Evolutionary conservation across 345 rosid species (phyloP), one percentile per base, ranked within the genome.

Genomic region (Sisymbrium altissimum): DNA sequence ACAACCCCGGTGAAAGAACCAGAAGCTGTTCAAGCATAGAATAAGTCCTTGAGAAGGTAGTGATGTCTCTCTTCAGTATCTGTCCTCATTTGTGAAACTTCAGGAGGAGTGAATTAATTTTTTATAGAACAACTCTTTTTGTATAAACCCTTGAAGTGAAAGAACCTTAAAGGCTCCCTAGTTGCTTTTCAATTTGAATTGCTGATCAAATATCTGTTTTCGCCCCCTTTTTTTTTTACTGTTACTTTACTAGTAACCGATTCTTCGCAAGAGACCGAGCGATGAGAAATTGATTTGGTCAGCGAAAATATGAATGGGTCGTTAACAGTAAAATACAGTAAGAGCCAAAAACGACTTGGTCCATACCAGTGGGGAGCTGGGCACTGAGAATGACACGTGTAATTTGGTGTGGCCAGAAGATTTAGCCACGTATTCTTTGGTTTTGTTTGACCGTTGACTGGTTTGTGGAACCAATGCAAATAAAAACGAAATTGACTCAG

Each of bases 1-100:
- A 84, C 83, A 38, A 73, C 73, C 3, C 71, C 68, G 2, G 54
- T 48, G 46, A 86, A 81, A 78, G 74, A 50, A 62, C 75, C 72
- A 12, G 82, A 86, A 66, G 30, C 35, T 48, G 59, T 74, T 66
- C 66, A 48, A 66, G 43, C 78, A 45, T 66, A 57, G 53, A 48
- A 27, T 45, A 43, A 55, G 50, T 52, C 60, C 29, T 33, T 40
- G 14, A 25, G 25, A 53, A 48, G 63, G 35, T 52, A 30, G 35
- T 43, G 64, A 46, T 69, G 64, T 44, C 23, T 55, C 27, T 50
- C 57, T 21, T 2, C 44, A 58, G 46, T 17, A 29, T 33, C 27
- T 59, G 10, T 36, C 21, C 14, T 15, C 8, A 52, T 27, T 41
- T 38, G 61, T 71, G 21, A 32, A 71, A 64, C 56, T 48, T 44